Evolutionary conservation across 2,329 filamentous ascomycete genomes (phyloP), one percentile per base, ranked within the genome.

Genomic region (Ceratocystis eucalypticola): DNA sequence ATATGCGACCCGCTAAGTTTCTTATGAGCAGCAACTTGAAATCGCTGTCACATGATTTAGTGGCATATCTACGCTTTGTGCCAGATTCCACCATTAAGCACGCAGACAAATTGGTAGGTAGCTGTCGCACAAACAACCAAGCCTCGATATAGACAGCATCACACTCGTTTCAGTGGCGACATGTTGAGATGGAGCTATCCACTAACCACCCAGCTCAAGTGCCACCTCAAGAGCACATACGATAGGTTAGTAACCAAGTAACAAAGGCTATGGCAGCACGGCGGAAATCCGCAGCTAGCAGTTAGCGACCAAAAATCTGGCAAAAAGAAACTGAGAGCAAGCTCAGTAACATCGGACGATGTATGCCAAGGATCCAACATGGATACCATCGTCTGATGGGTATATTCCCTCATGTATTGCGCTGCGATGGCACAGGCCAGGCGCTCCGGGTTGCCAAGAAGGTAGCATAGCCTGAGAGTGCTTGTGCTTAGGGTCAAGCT

Each of bases 381-480:
- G 55, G 28, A 6, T 59, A 37, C 55, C 55, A 59, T 59, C 55
- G 55, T 59, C 55, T 20, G 55, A 59, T 59, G 55, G 55, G 8
- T 59, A 59, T 59, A 59, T 59, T 59, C 55, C 22, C 55, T 37
- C 55, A 59, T 37, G 33, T 59, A 59, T 33, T 37, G 28, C 55
- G 17, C 28, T 33, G 17, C 30, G 28, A 59, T 59, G 7, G 55
- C 55, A 59, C 55, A 59, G 55, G 55, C 55, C 55, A 59, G 30
- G 55, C 17, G 55, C 55, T 59, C 55, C 5, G 30, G 37, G 28
- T 59, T 33, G 55, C 55, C 15, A 33, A 59, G 28, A 28, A 59
- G 20, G 55, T n/a, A 59, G 17, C 30, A 30, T 59, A 30, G 55
- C 30, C 28, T 37, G 33, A 12, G 55, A 59, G 55, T n/a, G 30